Evolutionary conservation across 2,329 filamentous ascomycete species (phyloP).

Genomic region (Hypomyces rosellus): DNA sequence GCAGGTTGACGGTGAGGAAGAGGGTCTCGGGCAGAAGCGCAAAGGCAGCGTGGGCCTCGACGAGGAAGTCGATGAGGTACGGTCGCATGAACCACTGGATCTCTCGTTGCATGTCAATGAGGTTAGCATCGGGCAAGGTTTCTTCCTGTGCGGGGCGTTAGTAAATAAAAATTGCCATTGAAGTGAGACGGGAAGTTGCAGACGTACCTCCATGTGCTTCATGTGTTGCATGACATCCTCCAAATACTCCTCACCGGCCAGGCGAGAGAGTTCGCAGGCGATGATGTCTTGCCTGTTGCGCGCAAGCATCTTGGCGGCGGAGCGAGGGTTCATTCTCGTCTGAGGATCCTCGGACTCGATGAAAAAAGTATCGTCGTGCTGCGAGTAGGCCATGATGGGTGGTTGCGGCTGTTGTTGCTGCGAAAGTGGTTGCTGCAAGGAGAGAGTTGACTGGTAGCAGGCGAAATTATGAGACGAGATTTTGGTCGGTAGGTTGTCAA

Average conservation of each 20-base stretch:
- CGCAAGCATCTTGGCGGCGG: constrained; percentile 71
- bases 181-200: no score
- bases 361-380: constrained; percentile 44
- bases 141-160: constrained; percentile 49
- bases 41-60: constrained; percentile 95
- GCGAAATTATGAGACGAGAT: constrained; percentile 19
- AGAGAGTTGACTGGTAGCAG: constrained; percentile 16
- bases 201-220: constrained; percentile 80
- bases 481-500: constrained; percentile 24
- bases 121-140: constrained; percentile 90
- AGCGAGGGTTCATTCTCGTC: constrained; percentile 60
- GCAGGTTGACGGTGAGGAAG: constrained; percentile 91
- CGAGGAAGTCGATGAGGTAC: constrained; percentile 94
- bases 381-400: constrained; percentile 41
- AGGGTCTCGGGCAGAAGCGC: constrained; percentile 89
- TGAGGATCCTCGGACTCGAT: constrained; percentile 48
- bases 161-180: constrained; percentile 6
- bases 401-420: constrained; percentile 6
- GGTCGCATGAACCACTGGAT: constrained; percentile 99
- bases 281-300: constrained; percentile 82
- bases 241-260: constrained; percentile 83
- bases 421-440: constrained; percentile 1
- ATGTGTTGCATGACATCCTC: constrained; percentile 93
- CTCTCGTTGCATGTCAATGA: constrained; percentile 98
- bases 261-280: constrained; percentile 78